These are phyloP conservation scores for Podila horticola DNA, from an alignment of 192 early-diverging fungal genomes.

Conservation along the genomic window DNA sequence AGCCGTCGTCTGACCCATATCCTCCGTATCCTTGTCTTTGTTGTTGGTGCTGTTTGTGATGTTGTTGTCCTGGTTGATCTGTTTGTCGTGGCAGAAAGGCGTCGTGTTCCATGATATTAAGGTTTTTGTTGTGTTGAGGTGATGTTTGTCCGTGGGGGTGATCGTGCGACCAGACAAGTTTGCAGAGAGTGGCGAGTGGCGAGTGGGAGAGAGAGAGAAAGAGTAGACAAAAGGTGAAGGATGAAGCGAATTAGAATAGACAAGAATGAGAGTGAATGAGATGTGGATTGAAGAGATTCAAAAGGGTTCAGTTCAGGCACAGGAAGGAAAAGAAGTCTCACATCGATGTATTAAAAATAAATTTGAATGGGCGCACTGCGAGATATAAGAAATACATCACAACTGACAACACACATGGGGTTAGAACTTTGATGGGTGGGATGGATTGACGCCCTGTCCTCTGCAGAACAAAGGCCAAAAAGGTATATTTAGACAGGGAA, in stretches of 20 bases:
- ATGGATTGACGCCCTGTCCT: too few species aligned
- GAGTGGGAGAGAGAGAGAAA: not conserved
- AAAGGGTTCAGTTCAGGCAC: not conserved
- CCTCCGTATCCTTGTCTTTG: not conserved
- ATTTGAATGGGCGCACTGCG: too few species aligned
- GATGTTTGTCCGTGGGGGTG: not conserved
- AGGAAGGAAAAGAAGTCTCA: not conserved
- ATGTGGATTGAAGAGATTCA: not conserved
- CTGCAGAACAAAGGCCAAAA: too few species aligned
- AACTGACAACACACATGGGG: too few species aligned
- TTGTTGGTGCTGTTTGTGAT: not conserved
- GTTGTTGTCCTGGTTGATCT: not conserved
- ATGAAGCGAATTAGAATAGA: not conserved
- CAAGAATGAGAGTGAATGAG: not conserved
- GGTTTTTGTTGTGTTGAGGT: not conserved
- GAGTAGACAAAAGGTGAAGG: not conserved
- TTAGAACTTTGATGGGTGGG: too few species aligned
- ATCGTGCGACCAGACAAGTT: not conserved
- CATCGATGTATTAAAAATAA: too few species aligned
- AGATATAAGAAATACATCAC: too few species aligned
- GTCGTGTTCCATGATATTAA: constrained; percentile 26
- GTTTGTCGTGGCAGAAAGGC: constrained; percentile 20
- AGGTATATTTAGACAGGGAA: too few species aligned
- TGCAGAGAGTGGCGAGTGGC: not conserved
- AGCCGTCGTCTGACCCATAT: constrained; percentile 1